These are phyloP conservation scores for Ceratonia siliqua DNA, from an alignment of 306 rosid genomes.

Conservation along the genomic window DNA sequence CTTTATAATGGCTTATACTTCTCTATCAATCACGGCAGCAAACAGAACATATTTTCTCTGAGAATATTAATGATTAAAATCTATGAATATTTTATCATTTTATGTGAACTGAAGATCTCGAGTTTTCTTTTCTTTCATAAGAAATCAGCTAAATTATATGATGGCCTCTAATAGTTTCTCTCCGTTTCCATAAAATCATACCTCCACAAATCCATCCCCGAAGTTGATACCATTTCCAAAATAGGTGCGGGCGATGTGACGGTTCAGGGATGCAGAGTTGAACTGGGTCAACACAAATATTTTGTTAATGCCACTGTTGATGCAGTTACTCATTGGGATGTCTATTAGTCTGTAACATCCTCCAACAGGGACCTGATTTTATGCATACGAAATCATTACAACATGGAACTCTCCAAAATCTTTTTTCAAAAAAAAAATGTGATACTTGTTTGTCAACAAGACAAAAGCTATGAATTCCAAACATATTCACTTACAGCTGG, in stretches of 20 bases:
- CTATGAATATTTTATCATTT: neutral
- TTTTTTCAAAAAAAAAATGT: no score
- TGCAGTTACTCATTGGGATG: conserved; percentile 95
- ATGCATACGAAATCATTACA: neutral
- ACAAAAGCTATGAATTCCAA: neutral
- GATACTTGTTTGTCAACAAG: neutral
- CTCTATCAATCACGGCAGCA: conserved; percentile 25
- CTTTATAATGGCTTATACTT: conserved; percentile 21
- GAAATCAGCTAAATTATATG: neutral
- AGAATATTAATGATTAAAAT: neutral
- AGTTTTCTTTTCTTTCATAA: neutral
- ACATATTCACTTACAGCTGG: conserved; percentile 71
- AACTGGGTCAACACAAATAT: conserved; percentile 86
- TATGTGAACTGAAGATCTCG: conserved; percentile 11
- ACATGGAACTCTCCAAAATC: neutral
- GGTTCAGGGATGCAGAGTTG: conserved; percentile 92
- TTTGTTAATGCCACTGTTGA: conserved; percentile 86
- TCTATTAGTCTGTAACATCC: conserved; percentile 96
- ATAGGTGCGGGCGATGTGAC: conserved; percentile 86
- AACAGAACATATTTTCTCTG: neutral
- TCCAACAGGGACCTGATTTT: conserved; percentile 91
- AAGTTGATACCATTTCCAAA: conserved; percentile 85
- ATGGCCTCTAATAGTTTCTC: neutral
- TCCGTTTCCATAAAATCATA: conserved; percentile 27
- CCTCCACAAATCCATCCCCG: conserved; percentile 97